phyloP scores from a whole-genome alignment of 805 yeast species.

The Ogataea populi-albae region DNA sequence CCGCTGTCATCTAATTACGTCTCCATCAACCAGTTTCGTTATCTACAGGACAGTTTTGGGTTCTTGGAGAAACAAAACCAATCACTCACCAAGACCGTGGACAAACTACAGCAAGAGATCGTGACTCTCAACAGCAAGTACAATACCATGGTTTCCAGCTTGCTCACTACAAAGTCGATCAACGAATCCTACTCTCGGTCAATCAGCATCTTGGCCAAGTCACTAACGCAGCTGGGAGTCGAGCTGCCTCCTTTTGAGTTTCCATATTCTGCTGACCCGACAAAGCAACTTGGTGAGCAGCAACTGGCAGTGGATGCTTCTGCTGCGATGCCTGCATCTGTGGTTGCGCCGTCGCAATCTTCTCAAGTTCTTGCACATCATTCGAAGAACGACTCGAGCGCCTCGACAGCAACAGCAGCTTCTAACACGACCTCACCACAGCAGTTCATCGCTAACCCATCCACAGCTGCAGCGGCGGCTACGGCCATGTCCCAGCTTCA shows the following conservation, averaged over 20 bases:
- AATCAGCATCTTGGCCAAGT: slow-evolving; percentile 46
- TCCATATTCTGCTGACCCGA: slow-evolving; percentile 37
- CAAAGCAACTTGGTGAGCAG: too few species aligned
- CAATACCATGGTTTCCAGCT: slow-evolving; percentile 59
- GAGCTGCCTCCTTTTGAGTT: slow-evolving; percentile 63
- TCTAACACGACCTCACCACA: too few species aligned
- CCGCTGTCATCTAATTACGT: slow-evolving; percentile 14
- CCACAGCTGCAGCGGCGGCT: slow-evolving; percentile 15
- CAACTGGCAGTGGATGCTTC: too few species aligned
- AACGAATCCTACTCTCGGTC: slow-evolving; percentile 57
- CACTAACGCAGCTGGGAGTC: slow-evolving; percentile 58
- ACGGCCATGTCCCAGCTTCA: slow-evolving; percentile 13
- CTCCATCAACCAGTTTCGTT: slow-evolving; percentile 24
- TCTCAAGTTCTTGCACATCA: too few species aligned
- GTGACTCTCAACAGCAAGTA: slow-evolving; percentile 52
- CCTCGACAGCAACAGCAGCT: too few species aligned
- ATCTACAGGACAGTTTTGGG: slow-evolving; percentile 28
- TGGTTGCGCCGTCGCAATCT: too few species aligned
- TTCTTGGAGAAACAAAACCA: slow-evolving; percentile 29
- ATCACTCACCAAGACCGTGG: slow-evolving; percentile 32
- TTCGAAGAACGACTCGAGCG: too few species aligned
- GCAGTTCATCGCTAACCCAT: too few species aligned
- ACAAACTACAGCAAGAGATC: slow-evolving; percentile 34
- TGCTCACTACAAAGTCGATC: slow-evolving; percentile 52
- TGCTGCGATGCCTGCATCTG: too few species aligned